phyloP scores from a whole-genome alignment of 495 filamentous ascomycete genomes.

The Neurospora tetraspora region DNA sequence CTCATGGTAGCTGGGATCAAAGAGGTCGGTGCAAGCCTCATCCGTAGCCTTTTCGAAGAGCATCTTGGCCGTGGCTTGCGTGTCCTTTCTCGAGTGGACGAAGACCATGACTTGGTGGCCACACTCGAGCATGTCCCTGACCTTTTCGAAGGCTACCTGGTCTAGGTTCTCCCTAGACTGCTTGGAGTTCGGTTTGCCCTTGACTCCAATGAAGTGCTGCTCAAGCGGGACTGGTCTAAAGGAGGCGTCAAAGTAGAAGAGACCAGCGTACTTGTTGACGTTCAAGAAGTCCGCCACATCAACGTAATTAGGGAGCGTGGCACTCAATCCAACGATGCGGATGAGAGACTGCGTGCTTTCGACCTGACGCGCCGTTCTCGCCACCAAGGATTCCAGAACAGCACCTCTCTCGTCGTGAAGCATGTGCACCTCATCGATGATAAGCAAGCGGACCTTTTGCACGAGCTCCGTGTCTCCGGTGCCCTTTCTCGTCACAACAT shows the following conservation, averaged over 20 bases:
- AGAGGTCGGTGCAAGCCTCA: slow-evolving; percentile 62
- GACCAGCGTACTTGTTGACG: slow-evolving; percentile 82
- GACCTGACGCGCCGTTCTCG: slow-evolving; percentile 88
- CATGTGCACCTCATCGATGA: slow-evolving; percentile 99
- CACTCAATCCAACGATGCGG: slow-evolving; percentile 87
- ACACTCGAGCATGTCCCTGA: slow-evolving; percentile 77
- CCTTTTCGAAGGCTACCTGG: slow-evolving; percentile 78
- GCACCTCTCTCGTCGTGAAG: slow-evolving; percentile 95
- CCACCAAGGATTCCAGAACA: slow-evolving; percentile 89
- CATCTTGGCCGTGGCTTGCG: slow-evolving; percentile 73
- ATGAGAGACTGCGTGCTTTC: slow-evolving; percentile 97
- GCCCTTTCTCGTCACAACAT: slow-evolving; percentile 93
- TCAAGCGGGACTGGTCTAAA: slow-evolving; percentile 95
- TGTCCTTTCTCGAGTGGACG: slow-evolving; percentile 94
- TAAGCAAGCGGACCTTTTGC: slow-evolving; percentile 90
- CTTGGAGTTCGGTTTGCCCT: slow-evolving; percentile 75
- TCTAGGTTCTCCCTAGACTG: slow-evolving; percentile 83
- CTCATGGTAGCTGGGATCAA: slow-evolving; percentile 64
- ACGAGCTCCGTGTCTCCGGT: slow-evolving; percentile 96
- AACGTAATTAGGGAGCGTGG: slow-evolving; percentile 89
- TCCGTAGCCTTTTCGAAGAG: slow-evolving; percentile 81
- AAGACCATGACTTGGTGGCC: slow-evolving; percentile 99
- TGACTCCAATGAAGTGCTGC: slow-evolving; percentile 94
- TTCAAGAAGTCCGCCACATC: slow-evolving; percentile 96
- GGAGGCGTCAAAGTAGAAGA: slow-evolving; percentile 96